Conservation (phyloP, 83 land plant genomes). For the Thuja plicata region DNA sequence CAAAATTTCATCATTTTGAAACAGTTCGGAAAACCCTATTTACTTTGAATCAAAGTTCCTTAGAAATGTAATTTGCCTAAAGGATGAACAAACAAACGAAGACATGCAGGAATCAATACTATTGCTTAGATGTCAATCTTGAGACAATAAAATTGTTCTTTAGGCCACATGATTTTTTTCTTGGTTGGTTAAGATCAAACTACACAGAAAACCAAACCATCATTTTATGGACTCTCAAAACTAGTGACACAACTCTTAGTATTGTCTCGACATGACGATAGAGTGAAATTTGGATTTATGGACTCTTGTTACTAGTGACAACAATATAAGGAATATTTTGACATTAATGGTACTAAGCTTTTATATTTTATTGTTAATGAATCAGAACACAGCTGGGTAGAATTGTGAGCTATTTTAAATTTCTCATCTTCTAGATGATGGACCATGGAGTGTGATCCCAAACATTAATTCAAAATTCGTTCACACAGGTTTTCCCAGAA, state of each 20-base stretch:
- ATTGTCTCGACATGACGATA: neutral
- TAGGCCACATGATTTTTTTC: neutral
- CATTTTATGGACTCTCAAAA: neutral
- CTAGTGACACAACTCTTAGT: neutral
- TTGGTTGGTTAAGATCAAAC: neutral
- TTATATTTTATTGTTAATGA: too few species aligned
- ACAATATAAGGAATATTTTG: too few species aligned
- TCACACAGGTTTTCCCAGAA: too few species aligned
- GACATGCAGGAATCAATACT: neutral
- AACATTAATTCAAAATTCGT: too few species aligned
- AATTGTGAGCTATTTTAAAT: too few species aligned
- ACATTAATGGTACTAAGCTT: too few species aligned
- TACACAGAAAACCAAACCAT: neutral
- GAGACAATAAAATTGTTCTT: neutral
- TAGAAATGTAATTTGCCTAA: neutral
- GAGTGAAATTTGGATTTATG: neutral
- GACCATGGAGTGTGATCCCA: too few species aligned
- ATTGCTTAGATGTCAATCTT: neutral
- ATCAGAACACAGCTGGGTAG: too few species aligned
- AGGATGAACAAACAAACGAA: neutral
- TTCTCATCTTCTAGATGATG: too few species aligned
- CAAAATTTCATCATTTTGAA: neutral
- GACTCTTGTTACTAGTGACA: too few species aligned
- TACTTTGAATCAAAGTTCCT: neutral
- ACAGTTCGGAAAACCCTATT: neutral